A percentile compares a stretch with the other conserved stretches of the same genome.
Conservation (phyloP, 768 basidiomycete species). For the Termitomyces sp. region DNA sequence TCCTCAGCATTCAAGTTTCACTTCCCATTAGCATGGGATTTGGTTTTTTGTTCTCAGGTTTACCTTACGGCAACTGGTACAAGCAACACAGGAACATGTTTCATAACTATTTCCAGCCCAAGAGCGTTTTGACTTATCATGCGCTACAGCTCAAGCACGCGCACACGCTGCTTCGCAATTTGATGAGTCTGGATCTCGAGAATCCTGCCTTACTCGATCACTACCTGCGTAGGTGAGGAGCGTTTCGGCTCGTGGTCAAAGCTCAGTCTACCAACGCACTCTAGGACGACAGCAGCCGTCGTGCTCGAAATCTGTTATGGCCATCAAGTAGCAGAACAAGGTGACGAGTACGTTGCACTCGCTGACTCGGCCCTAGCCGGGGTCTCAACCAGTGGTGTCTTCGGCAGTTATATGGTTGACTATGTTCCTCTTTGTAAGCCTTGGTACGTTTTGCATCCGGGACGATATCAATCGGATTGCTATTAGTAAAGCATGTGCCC, state of each 20-base stretch:
- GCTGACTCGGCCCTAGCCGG: conserved; percentile 22
- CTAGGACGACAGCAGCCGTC: conserved; percentile 7
- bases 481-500: conserved; percentile 37
- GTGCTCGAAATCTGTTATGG: conserved; percentile 14
- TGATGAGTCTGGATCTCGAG: conserved; percentile 17
- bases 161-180: conserved; percentile 17
- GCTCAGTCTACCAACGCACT: too few species aligned
- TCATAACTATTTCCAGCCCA: conserved; percentile 20
- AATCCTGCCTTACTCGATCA: conserved; percentile 13
- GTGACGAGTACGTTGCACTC: conserved; percentile 21
- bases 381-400: conserved; percentile 14
- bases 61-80: conserved; percentile 21
- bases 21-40: conserved; percentile 17
- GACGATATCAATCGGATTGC: not conserved
- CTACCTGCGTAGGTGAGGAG: conserved; percentile 24
- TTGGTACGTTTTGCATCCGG: not conserved
- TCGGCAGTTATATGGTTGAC: conserved; percentile 21
- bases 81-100: conserved; percentile 21
- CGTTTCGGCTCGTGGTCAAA: not conserved
- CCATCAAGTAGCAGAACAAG: conserved; percentile 17
- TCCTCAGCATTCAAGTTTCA: not conserved
- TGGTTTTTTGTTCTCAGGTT: conserved; percentile 14
- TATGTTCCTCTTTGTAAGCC: conserved; percentile 6
- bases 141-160: conserved; percentile 18
- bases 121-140: conserved; percentile 16